Base-by-base conservation (phyloP, 768 basidiomycete species). In the Ramaria sp. region DNA sequence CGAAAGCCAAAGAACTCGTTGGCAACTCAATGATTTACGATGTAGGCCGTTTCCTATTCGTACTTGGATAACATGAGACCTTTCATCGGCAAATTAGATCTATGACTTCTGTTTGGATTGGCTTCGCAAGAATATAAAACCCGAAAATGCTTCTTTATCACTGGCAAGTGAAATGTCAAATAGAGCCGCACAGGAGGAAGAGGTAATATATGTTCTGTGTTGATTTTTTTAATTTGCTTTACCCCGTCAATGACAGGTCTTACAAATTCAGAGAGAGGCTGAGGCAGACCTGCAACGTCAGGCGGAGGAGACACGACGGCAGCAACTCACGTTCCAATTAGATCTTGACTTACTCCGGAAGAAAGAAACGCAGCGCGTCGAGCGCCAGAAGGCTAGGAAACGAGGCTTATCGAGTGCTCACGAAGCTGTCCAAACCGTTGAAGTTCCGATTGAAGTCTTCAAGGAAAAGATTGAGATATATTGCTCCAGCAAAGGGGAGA, bases 21-120 rank as follows among this genome's bases (percentile, higher is more conserved):
- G 88, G 88, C 4, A 76, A 78, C 20, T 87, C 88, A 67, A 84
- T 88, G 79, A 84, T 89, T 34, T 88, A 90, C 66, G 79, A 86
- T 72, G 86, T 86, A 31, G 20, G 77, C 67, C 43, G 1, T 22
- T 43, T n/a, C 39, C 43, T 48, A 20, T 46, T 45, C 15, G n/a
- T 24, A 7, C 43, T 27, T 46, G n/a, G 11, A 37, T 46, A 31
- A 33, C 42, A 31, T 4, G 39, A 58, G 10, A 10, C 5, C 2
- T 10, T 37, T 13, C 9, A 37, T 37, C 34, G 34, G 13, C 46
- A 3, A 51, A 1, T 59, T 46, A 89, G 83, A 82, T 90, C 60
- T 77, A 83, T 47, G 81, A 74, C 6, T 78, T 80, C 45, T 77
- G 78, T 48, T 83, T 88, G 67, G 86, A 88, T 37, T 90, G 86